Percentiles rank a stretch among this genome's conserved stretches.
These are phyloP conservation scores for Rhodotorula sp. DNA, from an alignment of 1,284 basidiomycete genomes.

Conservation along the genomic window DNA sequence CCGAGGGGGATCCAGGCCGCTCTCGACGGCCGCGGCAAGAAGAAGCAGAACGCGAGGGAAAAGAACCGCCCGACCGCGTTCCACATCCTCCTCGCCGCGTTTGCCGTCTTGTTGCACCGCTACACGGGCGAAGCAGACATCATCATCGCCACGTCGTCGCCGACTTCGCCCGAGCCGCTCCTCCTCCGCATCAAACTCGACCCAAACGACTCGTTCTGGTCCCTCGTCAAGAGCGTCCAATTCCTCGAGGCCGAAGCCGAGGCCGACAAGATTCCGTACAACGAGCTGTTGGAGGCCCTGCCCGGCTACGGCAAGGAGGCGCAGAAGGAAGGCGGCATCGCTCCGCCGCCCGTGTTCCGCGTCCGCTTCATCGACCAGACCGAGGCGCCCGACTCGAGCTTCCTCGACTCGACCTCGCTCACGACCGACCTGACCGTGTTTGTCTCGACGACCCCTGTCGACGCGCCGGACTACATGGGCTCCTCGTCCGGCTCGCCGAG, in stretches of 20 bases:
- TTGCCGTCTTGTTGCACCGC: constrained; percentile 85
- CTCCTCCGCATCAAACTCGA: constrained; percentile 82
- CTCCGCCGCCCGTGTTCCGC: constrained; percentile 66
- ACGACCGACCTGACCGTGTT: constrained; percentile 88
- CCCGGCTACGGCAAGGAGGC: constrained; percentile 28
- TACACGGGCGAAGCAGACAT: constrained; percentile 96
- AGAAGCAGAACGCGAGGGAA: background rate
- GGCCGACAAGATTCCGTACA: constrained; percentile 77
- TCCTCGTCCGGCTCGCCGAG: constrained; percentile 54
- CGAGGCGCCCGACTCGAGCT: constrained; percentile 59
- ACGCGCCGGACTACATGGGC: constrained; percentile 30
- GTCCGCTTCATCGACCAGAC: constrained; percentile 96
- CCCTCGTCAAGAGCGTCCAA: constrained; percentile 81
- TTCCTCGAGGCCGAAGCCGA: constrained; percentile 82
- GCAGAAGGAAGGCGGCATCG: constrained; percentile 16
- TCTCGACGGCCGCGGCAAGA: background rate
- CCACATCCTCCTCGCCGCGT: constrained; percentile 86
- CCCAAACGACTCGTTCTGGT: constrained; percentile 85
- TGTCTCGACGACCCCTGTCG: constrained; percentile 45
- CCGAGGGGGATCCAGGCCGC: constrained; percentile 42
- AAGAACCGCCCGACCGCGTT: constrained; percentile 68
- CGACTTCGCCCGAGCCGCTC: constrained; percentile 71
- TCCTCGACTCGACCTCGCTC: constrained; percentile 58
- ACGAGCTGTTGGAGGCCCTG: constrained; percentile 61
- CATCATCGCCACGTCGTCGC: constrained; percentile 80